Percentiles rank a stretch among this genome's conserved stretches.
These are phyloP conservation scores for Colletotrichum viniferum DNA, from an alignment of 2,329 filamentous ascomycete species.

Conservation along the genomic window DNA sequence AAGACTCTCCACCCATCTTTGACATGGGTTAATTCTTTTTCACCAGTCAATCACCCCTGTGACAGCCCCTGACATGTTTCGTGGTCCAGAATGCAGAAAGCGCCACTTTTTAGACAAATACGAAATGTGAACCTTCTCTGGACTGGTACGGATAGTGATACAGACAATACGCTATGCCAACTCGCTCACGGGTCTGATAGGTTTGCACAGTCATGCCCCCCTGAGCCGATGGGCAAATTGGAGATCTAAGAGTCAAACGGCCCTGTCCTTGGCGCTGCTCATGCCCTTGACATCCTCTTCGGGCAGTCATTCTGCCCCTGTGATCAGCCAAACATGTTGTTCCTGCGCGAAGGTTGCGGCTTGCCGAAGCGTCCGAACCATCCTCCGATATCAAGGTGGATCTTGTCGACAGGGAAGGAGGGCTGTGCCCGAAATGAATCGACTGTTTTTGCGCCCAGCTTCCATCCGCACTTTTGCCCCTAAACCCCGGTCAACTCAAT, in stretches of 20 bases:
- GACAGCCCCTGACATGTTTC: conserved; percentile 11
- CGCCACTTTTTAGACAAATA: conserved; percentile 13
- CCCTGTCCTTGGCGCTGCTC: background rate
- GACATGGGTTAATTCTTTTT: background rate
- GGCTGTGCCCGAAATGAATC: conserved; percentile 17
- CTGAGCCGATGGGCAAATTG: background rate
- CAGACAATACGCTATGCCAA: background rate
- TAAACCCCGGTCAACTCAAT: background rate
- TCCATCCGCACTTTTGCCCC: background rate
- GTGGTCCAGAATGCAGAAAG: background rate
- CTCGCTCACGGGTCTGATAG: background rate
- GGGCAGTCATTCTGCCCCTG: background rate
- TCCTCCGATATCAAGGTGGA: conserved; percentile 1
- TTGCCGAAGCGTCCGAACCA: conserved; percentile 8
- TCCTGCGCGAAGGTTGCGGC: background rate
- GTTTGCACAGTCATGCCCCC: background rate
- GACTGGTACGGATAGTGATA: background rate
- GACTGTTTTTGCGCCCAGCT: background rate
- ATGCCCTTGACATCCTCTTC: background rate
- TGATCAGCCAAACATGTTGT: background rate
- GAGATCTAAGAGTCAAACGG: background rate
- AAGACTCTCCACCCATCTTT: background rate
- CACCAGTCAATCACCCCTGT: background rate
- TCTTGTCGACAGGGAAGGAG: conserved; percentile 5
- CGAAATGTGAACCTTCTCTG: background rate